Base-by-base conservation (phyloP, 2,329 filamentous ascomycete genomes). In the Phaeoacremonium minimum region DNA sequence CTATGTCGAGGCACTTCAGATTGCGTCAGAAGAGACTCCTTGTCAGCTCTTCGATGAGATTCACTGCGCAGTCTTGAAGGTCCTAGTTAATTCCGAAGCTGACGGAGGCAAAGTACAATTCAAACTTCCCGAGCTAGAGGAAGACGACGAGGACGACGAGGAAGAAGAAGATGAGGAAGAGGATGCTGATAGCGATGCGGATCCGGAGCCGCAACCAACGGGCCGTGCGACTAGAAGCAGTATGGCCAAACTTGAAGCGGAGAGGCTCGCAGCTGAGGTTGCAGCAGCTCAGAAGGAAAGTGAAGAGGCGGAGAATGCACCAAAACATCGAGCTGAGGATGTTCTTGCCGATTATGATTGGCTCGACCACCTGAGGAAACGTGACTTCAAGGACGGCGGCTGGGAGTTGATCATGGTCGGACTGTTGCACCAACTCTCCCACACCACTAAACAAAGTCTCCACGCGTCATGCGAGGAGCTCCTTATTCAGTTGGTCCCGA, bases 381-480 rank as follows among this genome's bases (percentile, higher is more conserved):
- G 91, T 31, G 83, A 95, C 47, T 95, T 97, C 56, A 73, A 78
- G 45, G 77, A 91, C 30, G 93, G 91, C 38, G 89, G 89, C 15
- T 98, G 93, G 93, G 80, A 96, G 60, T 63, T 88, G 43, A 91
- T 96, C 44, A 75, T 97, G 53, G 82, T 95, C 30, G 93, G 90
- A 6, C 67, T 97, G 13, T 63, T 98, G 13, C 74, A 95, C 57
- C 89, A 94, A 48, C 66, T 97, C 5, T 93, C 89, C 3, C 83
- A 85, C 53, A 80, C 82, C 33, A 80, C 85, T 32, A 73, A 81
- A 8, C n/a, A n/a, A n/a, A n/a, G n/a, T n/a, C 75, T 83, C 38
- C 77, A 85, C 42, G 69, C 75, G n/a, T 58, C 64, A 15, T 96
- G 89, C 56, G 87, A 95, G 46, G 78, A 85, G 42, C 74, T 97